These are phyloP conservation scores for Ogataea pini DNA, from an alignment of 805 yeast species.

Conservation along the genomic window DNA sequence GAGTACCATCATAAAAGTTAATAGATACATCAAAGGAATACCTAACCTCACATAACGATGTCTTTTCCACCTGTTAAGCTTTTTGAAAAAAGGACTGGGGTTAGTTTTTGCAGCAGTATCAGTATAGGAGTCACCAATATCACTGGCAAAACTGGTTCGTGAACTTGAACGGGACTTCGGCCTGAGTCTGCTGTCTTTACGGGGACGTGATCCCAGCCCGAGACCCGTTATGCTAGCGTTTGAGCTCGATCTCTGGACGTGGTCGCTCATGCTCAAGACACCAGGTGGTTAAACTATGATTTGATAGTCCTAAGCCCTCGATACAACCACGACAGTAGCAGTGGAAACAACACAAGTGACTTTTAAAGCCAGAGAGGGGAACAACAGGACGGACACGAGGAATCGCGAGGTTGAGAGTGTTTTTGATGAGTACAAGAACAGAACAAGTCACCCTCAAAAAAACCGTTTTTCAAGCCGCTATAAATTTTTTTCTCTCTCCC, in stretches of 20 bases:
- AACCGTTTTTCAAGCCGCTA: slow-evolving; percentile 6
- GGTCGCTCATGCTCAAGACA: slow-evolving; percentile 2
- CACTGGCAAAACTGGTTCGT: slow-evolving; percentile 10
- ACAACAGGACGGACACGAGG: no score
- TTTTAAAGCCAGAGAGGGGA: background rate
- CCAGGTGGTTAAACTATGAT: background rate
- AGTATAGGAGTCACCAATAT: slow-evolving; percentile 6
- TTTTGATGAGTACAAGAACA: background rate
- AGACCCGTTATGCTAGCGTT: slow-evolving; percentile 1
- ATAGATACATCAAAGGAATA: slow-evolving; percentile 24
- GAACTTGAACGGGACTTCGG: slow-evolving; percentile 19
- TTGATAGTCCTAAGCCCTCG: background rate
- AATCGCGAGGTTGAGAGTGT: no score
- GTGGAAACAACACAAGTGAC: background rate
- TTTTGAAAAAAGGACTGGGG: slow-evolving; percentile 12
- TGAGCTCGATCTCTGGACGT: slow-evolving; percentile 5
- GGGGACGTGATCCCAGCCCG: slow-evolving; percentile 7
- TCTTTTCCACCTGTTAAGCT: slow-evolving; percentile 17
- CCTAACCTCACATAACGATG: slow-evolving; percentile 16
- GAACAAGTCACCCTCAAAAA: slow-evolving; percentile 5
- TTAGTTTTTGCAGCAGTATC: slow-evolving; percentile 9
- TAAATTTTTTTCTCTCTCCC: background rate
- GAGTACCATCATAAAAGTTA: slow-evolving; percentile 19
- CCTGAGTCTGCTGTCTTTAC: slow-evolving; percentile 13
- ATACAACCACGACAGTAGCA: background rate